phyloP scores from a whole-genome alignment of 2,329 filamentous ascomycete species.

The Cercospora brassicicola region DNA sequence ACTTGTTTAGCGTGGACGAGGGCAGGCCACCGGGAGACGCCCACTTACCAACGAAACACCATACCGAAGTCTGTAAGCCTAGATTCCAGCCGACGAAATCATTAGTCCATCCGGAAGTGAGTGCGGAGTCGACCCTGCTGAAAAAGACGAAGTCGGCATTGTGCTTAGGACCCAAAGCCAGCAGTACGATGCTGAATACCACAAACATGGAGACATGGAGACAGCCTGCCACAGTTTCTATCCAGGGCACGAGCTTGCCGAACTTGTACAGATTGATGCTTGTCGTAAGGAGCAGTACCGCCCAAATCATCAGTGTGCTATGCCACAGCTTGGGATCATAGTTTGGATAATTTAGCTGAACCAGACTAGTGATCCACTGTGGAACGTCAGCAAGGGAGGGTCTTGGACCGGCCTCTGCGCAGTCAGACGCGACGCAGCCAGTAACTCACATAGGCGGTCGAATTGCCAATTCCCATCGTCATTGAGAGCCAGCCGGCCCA shows the following conservation, averaged over 20 bases:
- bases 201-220: constrained; percentile 30
- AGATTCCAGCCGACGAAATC: constrained; percentile 31
- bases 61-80: constrained; percentile 26
- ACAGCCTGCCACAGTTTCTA: constrained; percentile 27
- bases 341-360: constrained; percentile 37
- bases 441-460: constrained; percentile 32
- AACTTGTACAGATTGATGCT: constrained; percentile 39
- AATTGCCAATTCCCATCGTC: constrained; percentile 34
- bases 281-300: constrained; percentile 40
- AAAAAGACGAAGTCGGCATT: constrained; percentile 28
- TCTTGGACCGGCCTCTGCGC: background rate
- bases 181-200: constrained; percentile 28
- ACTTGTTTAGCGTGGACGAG: constrained; percentile 8
- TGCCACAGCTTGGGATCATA: constrained; percentile 43
- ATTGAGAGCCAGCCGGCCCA: constrained; percentile 45
- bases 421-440: background rate
- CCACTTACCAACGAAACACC: constrained; percentile 30
- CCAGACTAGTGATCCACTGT: constrained; percentile 39
- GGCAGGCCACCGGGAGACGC: background rate
- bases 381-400: background rate
- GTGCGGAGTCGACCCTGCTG: constrained; percentile 17
- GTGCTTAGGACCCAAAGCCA: constrained; percentile 25
- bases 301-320: constrained; percentile 43
- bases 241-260: constrained; percentile 36
- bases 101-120: constrained; percentile 29